These are phyloP conservation scores for Ganoderma sinense DNA, from an alignment of 1,284 basidiomycete genomes.

Conservation along the genomic window DNA sequence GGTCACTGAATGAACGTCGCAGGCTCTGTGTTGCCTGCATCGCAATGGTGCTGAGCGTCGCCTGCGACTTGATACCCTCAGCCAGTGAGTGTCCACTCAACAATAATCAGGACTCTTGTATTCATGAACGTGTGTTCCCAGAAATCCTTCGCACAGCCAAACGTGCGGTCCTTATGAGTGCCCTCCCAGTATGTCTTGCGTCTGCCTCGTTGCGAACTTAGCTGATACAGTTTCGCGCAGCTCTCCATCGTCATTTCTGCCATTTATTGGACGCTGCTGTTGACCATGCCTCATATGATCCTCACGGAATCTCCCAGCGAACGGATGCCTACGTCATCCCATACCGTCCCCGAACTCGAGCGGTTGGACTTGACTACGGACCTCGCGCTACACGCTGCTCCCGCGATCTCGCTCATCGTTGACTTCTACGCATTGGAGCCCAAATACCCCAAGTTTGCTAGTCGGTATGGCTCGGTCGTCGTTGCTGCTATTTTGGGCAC, in stretches of 20 bases:
- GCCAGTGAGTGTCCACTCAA: slow-evolving; percentile 43
- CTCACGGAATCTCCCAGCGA: slow-evolving; percentile 33
- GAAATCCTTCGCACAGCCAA: slow-evolving; percentile 56
- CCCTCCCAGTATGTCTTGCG: slow-evolving; percentile 60
- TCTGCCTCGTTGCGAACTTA: background rate
- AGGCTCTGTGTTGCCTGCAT: slow-evolving; percentile 60
- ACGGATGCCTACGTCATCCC: slow-evolving; percentile 47
- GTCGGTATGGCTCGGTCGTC: slow-evolving; percentile 52
- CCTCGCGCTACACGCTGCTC: slow-evolving; percentile 71
- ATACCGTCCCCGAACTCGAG: slow-evolving; percentile 45
- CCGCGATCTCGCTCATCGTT: slow-evolving; percentile 63
- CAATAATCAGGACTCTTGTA: background rate
- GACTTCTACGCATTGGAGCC: slow-evolving; percentile 78
- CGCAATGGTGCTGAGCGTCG: slow-evolving; percentile 58
- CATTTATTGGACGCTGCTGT: slow-evolving; percentile 76
- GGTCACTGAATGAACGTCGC: background rate
- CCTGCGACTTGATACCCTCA: slow-evolving; percentile 60
- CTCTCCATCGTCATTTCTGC: slow-evolving; percentile 71
- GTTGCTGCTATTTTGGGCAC: slow-evolving; percentile 52
- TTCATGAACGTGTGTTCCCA: slow-evolving; percentile 11
- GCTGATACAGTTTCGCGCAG: slow-evolving; percentile 41
- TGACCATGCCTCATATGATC: slow-evolving; percentile 62
- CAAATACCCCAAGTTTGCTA: slow-evolving; percentile 60
- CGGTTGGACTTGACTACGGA: slow-evolving; percentile 71
- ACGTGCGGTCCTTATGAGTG: slow-evolving; percentile 63